A percentile compares a stretch with the other conserved stretches of the same genome.
Evolutionary conservation across 1,284 basidiomycete species (phyloP).

Genomic region (Boletus mariae): DNA sequence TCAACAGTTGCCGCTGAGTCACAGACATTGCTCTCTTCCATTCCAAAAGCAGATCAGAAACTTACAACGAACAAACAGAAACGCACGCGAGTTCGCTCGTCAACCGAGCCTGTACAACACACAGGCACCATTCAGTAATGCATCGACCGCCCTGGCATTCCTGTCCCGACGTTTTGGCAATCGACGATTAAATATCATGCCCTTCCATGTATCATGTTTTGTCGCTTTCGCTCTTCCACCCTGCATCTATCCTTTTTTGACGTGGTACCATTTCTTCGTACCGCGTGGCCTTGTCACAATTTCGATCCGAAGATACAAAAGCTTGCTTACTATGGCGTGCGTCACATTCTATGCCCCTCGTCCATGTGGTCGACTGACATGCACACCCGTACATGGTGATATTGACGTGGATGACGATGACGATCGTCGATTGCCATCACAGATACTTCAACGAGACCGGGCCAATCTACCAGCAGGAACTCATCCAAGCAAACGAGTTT

Average conservation of each 20-base stretch:
- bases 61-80: not conserved
- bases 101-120: not conserved
- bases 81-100: not conserved
- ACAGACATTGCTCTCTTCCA: not conserved
- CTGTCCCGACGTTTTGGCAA: not conserved
- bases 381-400: not conserved
- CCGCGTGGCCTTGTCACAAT: not conserved
- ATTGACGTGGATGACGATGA: not conserved
- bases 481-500: not conserved
- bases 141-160: not conserved
- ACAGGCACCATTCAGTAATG: not conserved
- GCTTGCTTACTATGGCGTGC: not conserved
- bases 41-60: not conserved
- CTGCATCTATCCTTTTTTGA: not conserved
- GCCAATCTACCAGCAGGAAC: not conserved
- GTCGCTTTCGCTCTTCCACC: not conserved
- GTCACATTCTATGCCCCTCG: not conserved
- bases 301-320: not conserved
- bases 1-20: too few species aligned
- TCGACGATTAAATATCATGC: not conserved
- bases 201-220: not conserved
- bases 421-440: not conserved
- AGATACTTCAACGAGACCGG: not conserved
- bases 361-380: not conserved
- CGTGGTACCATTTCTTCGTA: not conserved